Evolutionary conservation across 2,329 filamentous ascomycete genomes (phyloP), one percentile per base, ranked within the genome.

Genomic region (Paecilomyces sp.): DNA sequence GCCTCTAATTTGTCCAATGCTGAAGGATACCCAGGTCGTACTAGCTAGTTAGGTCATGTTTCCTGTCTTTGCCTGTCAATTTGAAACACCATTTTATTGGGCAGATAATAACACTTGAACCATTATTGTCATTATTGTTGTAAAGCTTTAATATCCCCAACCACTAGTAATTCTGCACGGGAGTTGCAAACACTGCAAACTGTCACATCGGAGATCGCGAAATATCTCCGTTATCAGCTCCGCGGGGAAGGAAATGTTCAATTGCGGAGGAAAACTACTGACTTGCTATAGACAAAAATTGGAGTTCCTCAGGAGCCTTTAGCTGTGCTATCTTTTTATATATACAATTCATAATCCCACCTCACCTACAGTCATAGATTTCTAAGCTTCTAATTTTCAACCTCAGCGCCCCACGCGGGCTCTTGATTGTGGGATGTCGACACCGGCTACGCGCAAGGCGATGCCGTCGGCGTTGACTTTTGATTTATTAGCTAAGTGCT

Each of bases 401-500:
- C 13, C 52, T 56, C 18, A 52, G 50, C 53, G 54, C 55, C 47
- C 55, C 58, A 55, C 57, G 64, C 64, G 60, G 60, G 57, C 58
- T n/a, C 54, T 62, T 28, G 34, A 58, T 64, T 31, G 65, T 64
- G 60, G 62, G 58, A 75, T 75, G 72, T 70, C 73, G 9, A 71
- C 71, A 8, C 55, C 64, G 50, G 57, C 65, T 33, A 56, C 61
- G 59, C 68, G 66, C 57, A 74, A 70, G 60, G 57, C 69, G 15
- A 77, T 77, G 73, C 73, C 74, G 53, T 76, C 88, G 12, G 91
- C 91, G 55, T 81, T 95, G 72, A 90, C 82, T 1, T 93, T 93
- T 72, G 88, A 94, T 66, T 81, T 93, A 31, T 77, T 91, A 61
- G 88, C 88, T 55, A 86, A 84, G 74, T 95, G 91, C 77, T 92